Base-by-base conservation (phyloP, 805 yeast species). In the Pichia scutulata region DNA sequence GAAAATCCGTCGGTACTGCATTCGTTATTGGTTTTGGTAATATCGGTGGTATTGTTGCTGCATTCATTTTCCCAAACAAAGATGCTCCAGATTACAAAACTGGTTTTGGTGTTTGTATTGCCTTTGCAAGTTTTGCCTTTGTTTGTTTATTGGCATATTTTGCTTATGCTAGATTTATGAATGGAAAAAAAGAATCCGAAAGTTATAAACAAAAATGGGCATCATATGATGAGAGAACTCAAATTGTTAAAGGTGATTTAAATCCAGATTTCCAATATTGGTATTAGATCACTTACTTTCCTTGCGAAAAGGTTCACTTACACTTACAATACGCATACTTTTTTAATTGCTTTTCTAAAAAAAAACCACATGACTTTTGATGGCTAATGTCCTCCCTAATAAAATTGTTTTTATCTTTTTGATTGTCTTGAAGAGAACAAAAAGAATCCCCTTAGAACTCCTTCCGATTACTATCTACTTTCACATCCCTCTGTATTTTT, bases 21-120 rank as follows among this genome's bases (percentile, higher is more conserved):
- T 72, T 73, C 54, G 82, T 79, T 59, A 76, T 83, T 59, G 89
- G 89, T 0, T 82, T 83, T 59, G 89, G 88, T 50, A 84, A 83
- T 65, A 81, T 81, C 57, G 89, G 89, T 43, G 89, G 88, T 54
- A 82, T 83, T 57, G 71, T 82, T 51, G 70, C 87, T 3, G 74
- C 85, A 2, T 83, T 72, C 58, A 67, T 81, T 24, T 83, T 78
- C 69, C 70, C 77, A 42, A 58, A 75, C 43, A 59, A 62, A 41
- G 86, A 82, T 55, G 74, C 84, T 14, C 89, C 89, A 21, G 66
- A 64, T 37, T 83, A 76, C 61, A 70, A 57, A 43, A 78, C 74
- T 33, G 89, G 88, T 42, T 65, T 79, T 48, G 66, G 76, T 40
- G 68, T 78, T 26, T 65, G 77, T 51, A 63, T 82, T 47, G 82